phyloP scores from a whole-genome alignment of 163 green algal species.

The Scenedesmus sp. region DNA sequence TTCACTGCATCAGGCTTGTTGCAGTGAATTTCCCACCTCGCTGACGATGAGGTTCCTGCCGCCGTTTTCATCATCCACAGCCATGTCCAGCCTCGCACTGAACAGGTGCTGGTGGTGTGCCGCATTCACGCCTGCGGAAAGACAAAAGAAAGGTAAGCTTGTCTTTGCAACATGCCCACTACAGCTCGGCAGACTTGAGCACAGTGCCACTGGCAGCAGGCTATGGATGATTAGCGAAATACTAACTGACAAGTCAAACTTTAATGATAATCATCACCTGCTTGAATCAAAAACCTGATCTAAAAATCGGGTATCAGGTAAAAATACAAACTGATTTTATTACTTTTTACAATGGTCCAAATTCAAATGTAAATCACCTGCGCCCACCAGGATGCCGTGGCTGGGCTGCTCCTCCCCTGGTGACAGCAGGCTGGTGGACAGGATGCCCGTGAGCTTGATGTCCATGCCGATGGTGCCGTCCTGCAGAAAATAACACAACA shows the following conservation, averaged over 20 bases:
- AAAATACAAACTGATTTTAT: no score
- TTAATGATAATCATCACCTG: no score
- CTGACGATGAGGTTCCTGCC: conserved; percentile 65
- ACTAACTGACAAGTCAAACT: no score
- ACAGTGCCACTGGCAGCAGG: no score
- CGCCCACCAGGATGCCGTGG: conserved; percentile 53
- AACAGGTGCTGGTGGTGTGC: conserved; percentile 90
- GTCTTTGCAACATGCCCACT: no score
- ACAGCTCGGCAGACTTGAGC: no score
- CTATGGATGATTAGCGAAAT: no score
- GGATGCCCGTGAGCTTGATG: conserved; percentile 91
- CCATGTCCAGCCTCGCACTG: conserved; percentile 83
- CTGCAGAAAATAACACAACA: conserved; percentile 48
- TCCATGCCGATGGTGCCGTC: conserved; percentile 91
- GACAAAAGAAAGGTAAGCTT: no score
- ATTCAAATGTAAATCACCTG: background rate
- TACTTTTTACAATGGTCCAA: no score
- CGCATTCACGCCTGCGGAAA: conserved; percentile 66
- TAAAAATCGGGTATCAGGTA: no score
- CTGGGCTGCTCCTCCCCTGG: conserved; percentile 61
- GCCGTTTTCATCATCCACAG: conserved; percentile 77
- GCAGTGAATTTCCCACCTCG: conserved; percentile 57
- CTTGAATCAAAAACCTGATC: no score
- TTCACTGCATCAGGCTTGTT: no score
- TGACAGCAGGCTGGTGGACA: conserved; percentile 82